Base-by-base conservation (phyloP, 2,329 filamentous ascomycete species). In the Penicillium sp. region DNA sequence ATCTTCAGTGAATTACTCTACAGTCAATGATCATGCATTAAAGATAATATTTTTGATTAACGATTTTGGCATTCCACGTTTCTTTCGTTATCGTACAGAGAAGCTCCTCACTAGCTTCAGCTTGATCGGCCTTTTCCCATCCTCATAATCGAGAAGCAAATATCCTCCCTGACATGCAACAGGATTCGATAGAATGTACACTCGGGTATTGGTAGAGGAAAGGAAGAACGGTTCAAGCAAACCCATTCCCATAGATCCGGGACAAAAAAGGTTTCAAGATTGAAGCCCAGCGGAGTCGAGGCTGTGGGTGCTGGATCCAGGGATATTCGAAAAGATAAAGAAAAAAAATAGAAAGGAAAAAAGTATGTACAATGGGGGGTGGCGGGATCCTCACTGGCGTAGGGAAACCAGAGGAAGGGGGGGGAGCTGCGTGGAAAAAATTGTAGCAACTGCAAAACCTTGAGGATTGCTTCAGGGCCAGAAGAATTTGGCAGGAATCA, bases 11-110 rank as follows among this genome's bases (percentile, higher is more conserved):
- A 6, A 6, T 5, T 14, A 7, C 31, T 33, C 13, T 33, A 33
- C 31, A 13, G 11, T 37, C 4, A 19, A 39, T 1, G 11, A 11
- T 16, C 13, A 45, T 14, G 43, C 25, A 45, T 5, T 26, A 26
- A 16, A 19, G 21, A 47, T 27, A 29, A 27, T 27, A 13, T 8
- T 27, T 47, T 27, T 49, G 19, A 31, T 35, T 35, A 35, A 25
- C 21, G 29, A 50, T 62, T 59, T 67, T 67, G 67, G 66, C 70
- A 65, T 71, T 69, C 67, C 70, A 65, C 71, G 64, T 74, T 72
- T 67, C 65, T 68, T 69, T 74, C 71, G 62, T 74, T 72, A 73
- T 74, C 71, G 70, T 74, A 74, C 71, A 74, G 59, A 59, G 60
- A 63, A 67, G 63, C 63, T 26, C 23, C 50, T 26, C 33, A 26